A percentile compares a stretch with the other conserved stretches of the same genome.
Evolutionary conservation across 805 yeast species (phyloP).

Genomic region (Wickerhamomyces sydowiorum): DNA sequence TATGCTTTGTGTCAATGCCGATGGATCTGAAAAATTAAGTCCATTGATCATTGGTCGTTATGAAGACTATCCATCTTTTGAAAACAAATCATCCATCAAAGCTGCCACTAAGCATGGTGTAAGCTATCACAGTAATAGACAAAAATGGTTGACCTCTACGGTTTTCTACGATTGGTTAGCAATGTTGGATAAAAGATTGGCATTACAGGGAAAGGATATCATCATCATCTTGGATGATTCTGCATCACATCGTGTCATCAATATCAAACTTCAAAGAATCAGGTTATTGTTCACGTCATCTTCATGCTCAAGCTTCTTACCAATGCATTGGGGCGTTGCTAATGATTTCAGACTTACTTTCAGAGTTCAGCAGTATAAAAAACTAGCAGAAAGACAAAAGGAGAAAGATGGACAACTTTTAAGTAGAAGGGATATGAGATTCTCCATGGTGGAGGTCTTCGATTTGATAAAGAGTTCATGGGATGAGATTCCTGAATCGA

Average conservation of each 20-base stretch:
- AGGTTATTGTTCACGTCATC: slow-evolving; percentile 32
- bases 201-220: slow-evolving; percentile 42
- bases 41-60: slow-evolving; percentile 58
- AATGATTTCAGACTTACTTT: slow-evolving; percentile 56
- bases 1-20: slow-evolving; percentile 57
- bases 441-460: slow-evolving; percentile 50
- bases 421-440: slow-evolving; percentile 33
- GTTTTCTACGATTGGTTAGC: slow-evolving; percentile 58
- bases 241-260: slow-evolving; percentile 54
- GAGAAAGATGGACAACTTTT: slow-evolving; percentile 13
- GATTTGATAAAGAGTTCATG: slow-evolving; percentile 55
- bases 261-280: slow-evolving; percentile 40
- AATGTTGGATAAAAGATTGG: slow-evolving; percentile 52
- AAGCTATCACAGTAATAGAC: slow-evolving; percentile 51
- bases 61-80: slow-evolving; percentile 39
- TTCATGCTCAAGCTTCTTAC: slow-evolving; percentile 37
- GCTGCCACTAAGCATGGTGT: slow-evolving; percentile 46
- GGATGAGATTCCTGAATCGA: slow-evolving; percentile 34
- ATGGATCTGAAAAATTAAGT: slow-evolving; percentile 56
- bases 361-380: slow-evolving; percentile 50
- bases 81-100: slow-evolving; percentile 34
- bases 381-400: slow-evolving; percentile 24
- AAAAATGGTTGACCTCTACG: slow-evolving; percentile 59
- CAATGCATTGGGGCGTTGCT: slow-evolving; percentile 59
- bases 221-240: slow-evolving; percentile 55